Conservation (phyloP, 2,329 filamentous ascomycete genomes). For the Neofusicoccum ribis region DNA sequence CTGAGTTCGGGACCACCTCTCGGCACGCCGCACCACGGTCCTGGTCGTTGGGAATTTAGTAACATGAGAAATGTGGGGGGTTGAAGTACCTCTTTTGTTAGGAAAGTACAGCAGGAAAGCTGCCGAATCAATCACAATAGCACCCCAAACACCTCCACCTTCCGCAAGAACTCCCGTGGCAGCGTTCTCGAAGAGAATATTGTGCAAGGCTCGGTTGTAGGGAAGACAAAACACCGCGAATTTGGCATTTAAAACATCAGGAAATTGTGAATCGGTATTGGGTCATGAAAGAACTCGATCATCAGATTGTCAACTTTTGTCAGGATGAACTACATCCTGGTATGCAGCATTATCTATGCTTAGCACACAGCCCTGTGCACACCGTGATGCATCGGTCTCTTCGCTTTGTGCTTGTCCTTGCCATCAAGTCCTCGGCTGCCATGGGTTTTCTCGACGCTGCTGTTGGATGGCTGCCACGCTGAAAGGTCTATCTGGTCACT, state of each 20-base stretch:
- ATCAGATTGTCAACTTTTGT: not conserved
- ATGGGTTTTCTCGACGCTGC: slow-evolving; percentile 39
- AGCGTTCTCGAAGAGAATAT: too few species aligned
- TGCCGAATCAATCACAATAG: too few species aligned
- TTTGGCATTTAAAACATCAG: not conserved
- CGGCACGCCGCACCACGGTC: too few species aligned
- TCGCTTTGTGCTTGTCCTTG: slow-evolving; percentile 40
- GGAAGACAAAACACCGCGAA: not conserved
- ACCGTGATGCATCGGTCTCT: slow-evolving; percentile 43
- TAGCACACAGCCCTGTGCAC: slow-evolving; percentile 47
- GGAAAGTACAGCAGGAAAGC: not conserved
- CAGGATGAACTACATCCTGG: too few species aligned
- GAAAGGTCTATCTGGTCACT: slow-evolving; percentile 54
- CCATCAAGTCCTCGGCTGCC: slow-evolving; percentile 30
- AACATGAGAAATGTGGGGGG: not conserved
- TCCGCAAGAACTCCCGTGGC: too few species aligned
- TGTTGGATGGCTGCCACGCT: slow-evolving; percentile 40
- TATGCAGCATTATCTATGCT: not conserved
- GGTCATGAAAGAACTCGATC: not conserved
- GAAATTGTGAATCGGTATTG: not conserved
- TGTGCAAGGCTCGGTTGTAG: too few species aligned
- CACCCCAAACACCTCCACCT: too few species aligned
- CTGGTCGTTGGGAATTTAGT: too few species aligned
- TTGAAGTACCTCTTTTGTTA: not conserved
- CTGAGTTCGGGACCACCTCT: too few species aligned